A percentile compares a stretch with the other conserved stretches of the same genome.
These are phyloP conservation scores for Eudorina sp. DNA, from an alignment of 139 green algal species.

Conservation along the genomic window DNA sequence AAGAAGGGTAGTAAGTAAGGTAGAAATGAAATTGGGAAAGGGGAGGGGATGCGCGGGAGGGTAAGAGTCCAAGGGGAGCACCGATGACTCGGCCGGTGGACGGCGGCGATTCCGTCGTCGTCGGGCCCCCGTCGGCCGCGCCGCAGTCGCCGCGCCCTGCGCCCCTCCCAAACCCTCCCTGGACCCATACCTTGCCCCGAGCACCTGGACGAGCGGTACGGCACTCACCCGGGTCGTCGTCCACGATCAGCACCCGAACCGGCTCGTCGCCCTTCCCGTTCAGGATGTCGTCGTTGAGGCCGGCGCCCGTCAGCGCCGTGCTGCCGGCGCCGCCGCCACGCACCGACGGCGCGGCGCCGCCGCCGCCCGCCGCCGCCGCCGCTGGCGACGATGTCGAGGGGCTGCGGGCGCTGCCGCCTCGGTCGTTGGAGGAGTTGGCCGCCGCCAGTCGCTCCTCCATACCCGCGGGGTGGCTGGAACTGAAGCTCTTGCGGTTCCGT, in stretches of 20 bases:
- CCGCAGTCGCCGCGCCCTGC: no score
- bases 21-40: no score
- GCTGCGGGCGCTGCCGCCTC: neutral
- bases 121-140: no score
- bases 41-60: no score
- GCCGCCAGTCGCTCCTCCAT: slow-evolving; percentile 14
- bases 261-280: slow-evolving; percentile 3
- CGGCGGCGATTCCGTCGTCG: no score
- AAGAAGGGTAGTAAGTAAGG: no score
- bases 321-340: neutral
- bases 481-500: slow-evolving; percentile 14
- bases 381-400: neutral
- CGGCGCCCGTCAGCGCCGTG: neutral
- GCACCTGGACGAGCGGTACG: no score
- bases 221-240: slow-evolving; percentile 52
- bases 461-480: neutral
- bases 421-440: slow-evolving; percentile 10
- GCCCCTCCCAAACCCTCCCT: no score
- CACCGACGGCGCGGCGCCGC: neutral
- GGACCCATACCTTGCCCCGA: no score
- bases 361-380: neutral
- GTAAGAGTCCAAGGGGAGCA: no score
- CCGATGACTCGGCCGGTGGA: no score
- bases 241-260: slow-evolving; percentile 48
- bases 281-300: neutral